Evolutionary conservation across 495 filamentous ascomycete species (phyloP).

Genomic region (Penicillium psychrofluorescens): DNA sequence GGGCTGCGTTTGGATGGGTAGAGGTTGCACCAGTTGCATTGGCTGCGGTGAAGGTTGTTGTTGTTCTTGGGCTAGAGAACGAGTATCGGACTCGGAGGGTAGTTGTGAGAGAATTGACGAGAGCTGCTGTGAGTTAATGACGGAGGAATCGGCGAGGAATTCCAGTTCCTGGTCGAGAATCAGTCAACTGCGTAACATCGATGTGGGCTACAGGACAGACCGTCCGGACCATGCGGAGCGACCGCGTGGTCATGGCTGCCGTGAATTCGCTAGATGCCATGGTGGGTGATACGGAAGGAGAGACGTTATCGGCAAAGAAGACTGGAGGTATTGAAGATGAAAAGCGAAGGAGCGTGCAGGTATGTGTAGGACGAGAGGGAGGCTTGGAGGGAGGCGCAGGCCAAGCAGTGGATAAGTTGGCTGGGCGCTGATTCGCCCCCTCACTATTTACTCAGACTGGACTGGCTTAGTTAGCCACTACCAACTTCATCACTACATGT

Average conservation of each 20-base stretch:
- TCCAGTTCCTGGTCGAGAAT: conserved; percentile 69
- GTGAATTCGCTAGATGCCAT: conserved; percentile 31
- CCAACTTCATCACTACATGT: too few relatives aligned
- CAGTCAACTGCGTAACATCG: not conserved
- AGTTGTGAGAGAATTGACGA: conserved; percentile 65
- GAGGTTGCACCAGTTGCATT: conserved; percentile 10
- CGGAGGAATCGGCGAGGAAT: conserved; percentile 68
- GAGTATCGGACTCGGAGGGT: conserved; percentile 48
- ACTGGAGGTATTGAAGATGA: too few relatives aligned
- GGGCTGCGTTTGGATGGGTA: conserved; percentile 27
- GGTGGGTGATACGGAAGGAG: conserved; percentile 18
- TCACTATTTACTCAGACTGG: too few relatives aligned
- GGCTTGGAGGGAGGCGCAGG: too few relatives aligned
- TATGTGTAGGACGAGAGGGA: too few relatives aligned
- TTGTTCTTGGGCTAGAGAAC: conserved; percentile 19
- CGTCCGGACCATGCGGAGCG: conserved; percentile 76
- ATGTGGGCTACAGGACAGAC: conserved; percentile 38
- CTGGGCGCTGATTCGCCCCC: too few relatives aligned
- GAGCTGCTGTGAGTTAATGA: conserved; percentile 65
- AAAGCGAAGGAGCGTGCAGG: too few relatives aligned
- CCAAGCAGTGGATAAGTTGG: too few relatives aligned
- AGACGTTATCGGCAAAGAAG: not conserved
- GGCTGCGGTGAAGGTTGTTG: conserved; percentile 7
- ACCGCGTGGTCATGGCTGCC: conserved; percentile 63
- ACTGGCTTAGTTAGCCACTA: too few relatives aligned